A percentile compares a stretch with the other conserved stretches of the same genome.
phyloP scores from a whole-genome alignment of 208 protist species.

The Leishmania amazonensis region DNA sequence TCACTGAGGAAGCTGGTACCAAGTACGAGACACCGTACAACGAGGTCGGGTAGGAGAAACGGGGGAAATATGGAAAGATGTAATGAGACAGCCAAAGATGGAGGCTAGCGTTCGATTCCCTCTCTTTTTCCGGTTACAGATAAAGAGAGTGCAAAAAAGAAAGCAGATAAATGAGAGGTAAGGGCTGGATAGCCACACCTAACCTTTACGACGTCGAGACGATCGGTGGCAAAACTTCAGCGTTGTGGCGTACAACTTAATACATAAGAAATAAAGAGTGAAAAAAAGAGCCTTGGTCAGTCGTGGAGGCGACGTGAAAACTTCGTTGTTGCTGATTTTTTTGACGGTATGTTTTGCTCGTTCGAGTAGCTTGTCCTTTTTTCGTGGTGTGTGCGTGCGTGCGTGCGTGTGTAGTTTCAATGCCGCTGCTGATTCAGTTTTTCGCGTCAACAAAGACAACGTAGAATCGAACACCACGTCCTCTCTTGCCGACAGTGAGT shows the following conservation, averaged over 20 bases:
- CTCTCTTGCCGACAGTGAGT: background rate
- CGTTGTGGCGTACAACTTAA: background rate
- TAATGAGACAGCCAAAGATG: background rate
- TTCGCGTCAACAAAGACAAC: background rate
- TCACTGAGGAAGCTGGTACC: background rate
- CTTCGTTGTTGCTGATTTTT: background rate
- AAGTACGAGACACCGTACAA: background rate
- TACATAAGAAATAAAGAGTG: conserved; percentile 10
- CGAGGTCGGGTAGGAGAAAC: background rate
- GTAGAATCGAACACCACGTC: background rate
- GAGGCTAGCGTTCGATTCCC: too few relatives aligned
- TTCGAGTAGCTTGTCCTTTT: background rate
- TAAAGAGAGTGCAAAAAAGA: background rate
- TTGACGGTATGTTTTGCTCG: background rate
- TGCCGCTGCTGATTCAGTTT: background rate
- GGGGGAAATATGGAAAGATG: background rate
- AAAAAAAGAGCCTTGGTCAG: background rate
- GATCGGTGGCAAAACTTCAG: background rate
- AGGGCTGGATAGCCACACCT: background rate
- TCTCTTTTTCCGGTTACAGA: too few relatives aligned
- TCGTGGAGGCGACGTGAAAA: background rate
- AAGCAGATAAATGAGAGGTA: too few relatives aligned
- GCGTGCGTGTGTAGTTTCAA: too few relatives aligned
- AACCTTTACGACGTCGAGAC: background rate
- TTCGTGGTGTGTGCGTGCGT: background rate